Conservation (phyloP, 495 filamentous ascomycete species). For the Talaromyces borbonicus region DNA sequence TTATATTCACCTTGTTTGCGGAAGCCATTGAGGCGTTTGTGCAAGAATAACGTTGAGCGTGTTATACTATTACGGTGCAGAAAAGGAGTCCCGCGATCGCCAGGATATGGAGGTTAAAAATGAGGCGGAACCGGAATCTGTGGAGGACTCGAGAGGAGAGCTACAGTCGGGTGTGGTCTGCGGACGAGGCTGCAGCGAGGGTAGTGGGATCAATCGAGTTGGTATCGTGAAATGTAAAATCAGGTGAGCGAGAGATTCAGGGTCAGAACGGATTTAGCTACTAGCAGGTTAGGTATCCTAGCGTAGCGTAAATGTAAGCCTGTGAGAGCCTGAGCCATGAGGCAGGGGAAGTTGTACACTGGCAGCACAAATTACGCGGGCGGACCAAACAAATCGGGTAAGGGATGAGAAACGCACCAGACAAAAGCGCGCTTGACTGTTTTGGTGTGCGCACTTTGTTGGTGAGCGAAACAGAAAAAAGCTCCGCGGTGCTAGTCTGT, state of each 20-base stretch:
- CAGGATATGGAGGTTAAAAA: slow-evolving; percentile 3
- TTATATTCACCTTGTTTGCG: background rate
- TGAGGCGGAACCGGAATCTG: background rate
- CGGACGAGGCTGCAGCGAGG: background rate
- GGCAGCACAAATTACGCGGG: background rate
- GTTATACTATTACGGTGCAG: background rate
- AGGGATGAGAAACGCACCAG: background rate
- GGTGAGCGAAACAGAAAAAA: slow-evolving; percentile 3
- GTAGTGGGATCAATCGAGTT: background rate
- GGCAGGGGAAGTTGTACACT: slow-evolving; percentile 5
- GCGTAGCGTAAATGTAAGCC: too few relatives aligned
- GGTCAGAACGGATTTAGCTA: background rate
- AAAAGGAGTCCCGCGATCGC: slow-evolving; percentile 4
- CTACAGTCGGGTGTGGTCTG: slow-evolving; percentile 2
- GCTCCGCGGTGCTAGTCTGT: background rate
- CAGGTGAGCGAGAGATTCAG: background rate
- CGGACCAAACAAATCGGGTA: slow-evolving; percentile 4
- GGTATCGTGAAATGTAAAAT: background rate
- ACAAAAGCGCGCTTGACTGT: background rate
- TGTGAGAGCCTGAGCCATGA: too few relatives aligned
- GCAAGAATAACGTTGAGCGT: background rate
- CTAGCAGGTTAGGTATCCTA: background rate
- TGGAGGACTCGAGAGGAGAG: background rate
- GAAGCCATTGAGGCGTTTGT: slow-evolving; percentile 7
- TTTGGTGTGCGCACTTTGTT: slow-evolving; percentile 3